Percentiles rank a stretch among this genome's conserved stretches.
These are phyloP conservation scores for Lippia alba DNA, from an alignment of 305 asterid genomes.

Conservation along the genomic window DNA sequence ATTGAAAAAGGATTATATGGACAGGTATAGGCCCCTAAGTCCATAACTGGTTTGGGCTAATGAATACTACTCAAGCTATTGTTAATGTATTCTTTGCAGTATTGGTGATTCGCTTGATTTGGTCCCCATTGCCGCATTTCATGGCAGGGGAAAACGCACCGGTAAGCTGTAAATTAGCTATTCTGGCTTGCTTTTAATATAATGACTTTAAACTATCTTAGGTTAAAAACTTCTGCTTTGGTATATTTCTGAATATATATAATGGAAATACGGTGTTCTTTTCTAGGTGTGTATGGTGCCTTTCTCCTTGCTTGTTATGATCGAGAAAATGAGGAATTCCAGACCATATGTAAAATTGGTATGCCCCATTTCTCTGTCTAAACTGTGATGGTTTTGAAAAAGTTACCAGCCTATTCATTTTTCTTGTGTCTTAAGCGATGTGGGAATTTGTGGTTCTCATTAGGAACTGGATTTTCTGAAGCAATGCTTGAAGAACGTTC, in stretches of 20 bases:
- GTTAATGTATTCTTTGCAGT: conserved; percentile 51
- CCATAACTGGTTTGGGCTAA: conserved; percentile 24
- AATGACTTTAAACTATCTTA: conserved; percentile 1
- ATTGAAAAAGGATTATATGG: conserved; percentile 93
- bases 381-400: conserved; percentile 27
- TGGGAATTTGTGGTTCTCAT: conserved; percentile 33
- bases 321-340: conserved; percentile 80
- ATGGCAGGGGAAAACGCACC: conserved; percentile 92
- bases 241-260: conserved; percentile 9
- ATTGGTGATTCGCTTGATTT: conserved; percentile 93
- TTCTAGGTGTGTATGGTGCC: conserved; percentile 87
- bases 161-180: conserved; percentile 51
- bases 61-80: conserved; percentile 29
- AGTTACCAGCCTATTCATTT: conserved; percentile 6
- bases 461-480: conserved; percentile 97
- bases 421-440: conserved; percentile 18
- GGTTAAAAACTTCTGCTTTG: neutral
- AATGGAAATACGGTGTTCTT: conserved; percentile 10
- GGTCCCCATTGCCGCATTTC: conserved; percentile 97
- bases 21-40: conserved; percentile 53
- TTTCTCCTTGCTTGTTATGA: conserved; percentile 98
- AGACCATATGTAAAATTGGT: conserved; percentile 97
- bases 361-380: conserved; percentile 34
- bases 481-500: conserved; percentile 89
- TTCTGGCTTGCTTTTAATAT: conserved; percentile 12